Evolutionary conservation across 2,329 filamentous ascomycete species (phyloP).

Genomic region (Didymella arachidicola): DNA sequence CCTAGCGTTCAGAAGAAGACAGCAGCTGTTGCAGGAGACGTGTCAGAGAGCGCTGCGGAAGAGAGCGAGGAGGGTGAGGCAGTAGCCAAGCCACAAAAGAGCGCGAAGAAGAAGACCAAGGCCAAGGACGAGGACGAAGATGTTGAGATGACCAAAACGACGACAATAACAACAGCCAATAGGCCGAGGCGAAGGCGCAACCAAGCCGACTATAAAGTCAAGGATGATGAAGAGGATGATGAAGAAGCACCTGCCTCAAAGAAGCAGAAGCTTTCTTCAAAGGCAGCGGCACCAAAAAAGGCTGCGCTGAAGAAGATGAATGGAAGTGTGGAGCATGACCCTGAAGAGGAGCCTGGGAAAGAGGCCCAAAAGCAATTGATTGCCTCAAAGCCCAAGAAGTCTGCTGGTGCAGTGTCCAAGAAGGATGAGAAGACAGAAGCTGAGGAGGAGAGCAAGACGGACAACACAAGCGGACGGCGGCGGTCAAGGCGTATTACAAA

Average conservation of each 20-base stretch:
- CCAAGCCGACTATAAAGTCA: constrained; percentile 26
- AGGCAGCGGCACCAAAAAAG: constrained; percentile 1
- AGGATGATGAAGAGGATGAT: constrained; percentile 40
- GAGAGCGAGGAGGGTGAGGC: constrained; percentile 34
- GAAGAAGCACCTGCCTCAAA: constrained; percentile 31
- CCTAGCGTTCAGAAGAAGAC: constrained; percentile 87
- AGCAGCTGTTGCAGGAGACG: constrained; percentile 63
- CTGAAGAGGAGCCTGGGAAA: neutral
- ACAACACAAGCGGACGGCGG: constrained; percentile 28
- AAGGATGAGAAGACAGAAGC: constrained; percentile 21
- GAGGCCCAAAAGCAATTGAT: constrained; percentile 21
- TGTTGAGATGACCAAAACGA: constrained; percentile 14
- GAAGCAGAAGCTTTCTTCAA: constrained; percentile 33
- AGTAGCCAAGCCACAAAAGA: constrained; percentile 41
- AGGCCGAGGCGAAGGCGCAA: constrained; percentile 34
- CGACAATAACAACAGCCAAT: neutral
- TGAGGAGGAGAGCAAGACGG: constrained; percentile 22
- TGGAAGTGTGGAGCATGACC: neutral
- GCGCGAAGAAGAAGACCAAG: constrained; percentile 45
- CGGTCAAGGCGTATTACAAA: constrained; percentile 36
- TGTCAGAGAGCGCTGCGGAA: constrained; percentile 47
- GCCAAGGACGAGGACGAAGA: constrained; percentile 8
- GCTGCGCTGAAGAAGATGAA: neutral
- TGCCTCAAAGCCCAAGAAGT: constrained; percentile 36
- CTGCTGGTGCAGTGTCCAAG: constrained; percentile 20